These are phyloP conservation scores for Sarocladiaceae sp. DNA, from an alignment of 2,329 filamentous ascomycete genomes.

Conservation along the genomic window DNA sequence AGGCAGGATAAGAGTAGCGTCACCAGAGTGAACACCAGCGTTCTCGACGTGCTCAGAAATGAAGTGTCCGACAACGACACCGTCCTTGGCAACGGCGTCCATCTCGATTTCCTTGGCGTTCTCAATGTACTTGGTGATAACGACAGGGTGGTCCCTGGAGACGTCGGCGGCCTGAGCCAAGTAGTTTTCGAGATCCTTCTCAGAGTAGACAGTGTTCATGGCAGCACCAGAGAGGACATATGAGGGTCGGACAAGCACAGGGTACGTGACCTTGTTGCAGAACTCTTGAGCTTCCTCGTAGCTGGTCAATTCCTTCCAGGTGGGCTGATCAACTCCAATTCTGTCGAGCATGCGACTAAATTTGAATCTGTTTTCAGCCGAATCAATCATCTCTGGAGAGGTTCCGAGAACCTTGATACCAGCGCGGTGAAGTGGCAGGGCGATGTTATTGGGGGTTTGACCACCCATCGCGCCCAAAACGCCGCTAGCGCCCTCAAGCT, in stretches of 20 bases:
- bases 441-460: conserved; percentile 97
- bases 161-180: conserved; percentile 89
- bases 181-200: conserved; percentile 85
- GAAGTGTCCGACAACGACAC: conserved; percentile 89
- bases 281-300: conserved; percentile 86
- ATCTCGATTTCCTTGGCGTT: conserved; percentile 99
- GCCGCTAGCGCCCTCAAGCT: conserved; percentile 76
- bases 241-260: conserved; percentile 89
- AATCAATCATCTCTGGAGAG: conserved; percentile 98
- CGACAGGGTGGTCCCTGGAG: conserved; percentile 91
- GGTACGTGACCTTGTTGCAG: conserved; percentile 85
- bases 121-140: conserved; percentile 99
- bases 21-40: conserved; percentile 95
- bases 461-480: conserved; percentile 95
- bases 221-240: conserved; percentile 96
- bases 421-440: conserved; percentile 78
- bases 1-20: conserved; percentile 90
- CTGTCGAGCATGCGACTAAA: conserved; percentile 97
- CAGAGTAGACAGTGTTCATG: conserved; percentile 99
- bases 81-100: conserved; percentile 92
- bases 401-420: conserved; percentile 93
- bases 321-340: conserved; percentile 91
- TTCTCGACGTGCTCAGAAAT: conserved; percentile 99
- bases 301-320: conserved; percentile 96
- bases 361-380: conserved; percentile 95